These are phyloP conservation scores for Russula sp. DNA, from an alignment of 768 basidiomycete species.

Conservation along the genomic window DNA sequence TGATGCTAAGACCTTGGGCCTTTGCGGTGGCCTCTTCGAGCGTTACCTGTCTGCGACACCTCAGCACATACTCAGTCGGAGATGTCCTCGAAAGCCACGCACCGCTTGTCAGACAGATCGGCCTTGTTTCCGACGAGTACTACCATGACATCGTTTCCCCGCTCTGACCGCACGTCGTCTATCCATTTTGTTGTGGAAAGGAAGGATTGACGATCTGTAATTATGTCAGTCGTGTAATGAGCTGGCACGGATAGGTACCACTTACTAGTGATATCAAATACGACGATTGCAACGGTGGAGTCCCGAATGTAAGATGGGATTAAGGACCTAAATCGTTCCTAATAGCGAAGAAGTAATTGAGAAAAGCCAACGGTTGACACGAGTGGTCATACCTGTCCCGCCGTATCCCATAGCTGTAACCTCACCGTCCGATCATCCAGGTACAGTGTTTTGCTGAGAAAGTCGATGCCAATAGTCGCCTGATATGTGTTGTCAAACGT, in stretches of 20 bases:
- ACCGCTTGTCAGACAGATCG: constrained; percentile 98
- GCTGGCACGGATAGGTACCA: constrained; percentile 18
- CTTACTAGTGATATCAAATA: constrained; percentile 97
- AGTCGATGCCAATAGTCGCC: constrained; percentile 97
- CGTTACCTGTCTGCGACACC: constrained; percentile 81
- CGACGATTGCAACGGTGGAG: constrained; percentile 97
- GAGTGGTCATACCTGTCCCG: constrained; percentile 64
- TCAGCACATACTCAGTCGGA: neutral
- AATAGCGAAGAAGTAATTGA: constrained; percentile 7
- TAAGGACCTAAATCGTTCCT: constrained; percentile 96
- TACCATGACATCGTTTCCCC: constrained; percentile 97
- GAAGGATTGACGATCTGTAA: constrained; percentile 93
- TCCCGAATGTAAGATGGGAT: constrained; percentile 99
- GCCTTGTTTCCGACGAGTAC: constrained; percentile 99
- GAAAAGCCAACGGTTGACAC: neutral
- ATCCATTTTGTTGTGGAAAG: constrained; percentile 98
- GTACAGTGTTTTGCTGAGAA: constrained; percentile 99
- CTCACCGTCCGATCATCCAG: constrained; percentile 97
- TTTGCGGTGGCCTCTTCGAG: constrained; percentile 93
- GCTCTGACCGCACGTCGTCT: constrained; percentile 95
- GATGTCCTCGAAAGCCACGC: constrained; percentile 27
- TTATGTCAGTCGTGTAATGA: neutral
- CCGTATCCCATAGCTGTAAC: constrained; percentile 98
- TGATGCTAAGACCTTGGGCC: constrained; percentile 83
- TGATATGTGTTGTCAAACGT: constrained; percentile 99